phyloP scores from a whole-genome alignment of 345 rosid genomes.

The Trapa bicornis region DNA sequence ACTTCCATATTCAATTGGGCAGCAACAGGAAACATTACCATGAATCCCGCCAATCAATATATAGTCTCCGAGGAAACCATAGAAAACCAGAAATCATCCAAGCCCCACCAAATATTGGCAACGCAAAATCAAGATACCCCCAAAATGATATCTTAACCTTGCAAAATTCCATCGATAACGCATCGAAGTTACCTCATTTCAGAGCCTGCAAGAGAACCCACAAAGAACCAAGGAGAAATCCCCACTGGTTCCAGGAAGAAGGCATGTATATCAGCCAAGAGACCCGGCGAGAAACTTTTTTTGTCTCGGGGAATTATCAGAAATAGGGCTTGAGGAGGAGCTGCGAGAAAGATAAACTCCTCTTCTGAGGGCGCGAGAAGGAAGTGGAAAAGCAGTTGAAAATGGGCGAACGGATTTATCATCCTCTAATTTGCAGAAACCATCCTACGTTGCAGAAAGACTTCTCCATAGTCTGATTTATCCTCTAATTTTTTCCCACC shows the following conservation, averaged over 20 bases:
- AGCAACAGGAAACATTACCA: background rate
- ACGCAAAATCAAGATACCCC: background rate
- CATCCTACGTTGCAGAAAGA: background rate
- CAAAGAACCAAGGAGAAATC: background rate
- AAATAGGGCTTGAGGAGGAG: background rate
- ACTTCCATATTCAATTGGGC: background rate
- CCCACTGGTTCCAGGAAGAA: background rate
- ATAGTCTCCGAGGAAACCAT: background rate
- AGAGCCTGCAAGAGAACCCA: background rate
- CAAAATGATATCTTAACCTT: background rate
- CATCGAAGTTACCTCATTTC: background rate
- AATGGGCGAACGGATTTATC: background rate
- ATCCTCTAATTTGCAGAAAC: background rate
- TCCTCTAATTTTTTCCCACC: no score
- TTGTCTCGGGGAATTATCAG: background rate
- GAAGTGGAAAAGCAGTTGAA: background rate
- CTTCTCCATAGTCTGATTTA: background rate
- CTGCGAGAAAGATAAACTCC: background rate
- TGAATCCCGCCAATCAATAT: background rate
- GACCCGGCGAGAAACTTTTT: no score
- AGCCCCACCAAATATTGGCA: background rate
- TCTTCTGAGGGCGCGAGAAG: background rate
- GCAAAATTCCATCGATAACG: background rate
- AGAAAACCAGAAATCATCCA: no score
- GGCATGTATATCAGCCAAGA: background rate